These are phyloP conservation scores for Saccharum hybrid DNA, from an alignment of 202 grass and related monocot species.

Conservation along the genomic window DNA sequence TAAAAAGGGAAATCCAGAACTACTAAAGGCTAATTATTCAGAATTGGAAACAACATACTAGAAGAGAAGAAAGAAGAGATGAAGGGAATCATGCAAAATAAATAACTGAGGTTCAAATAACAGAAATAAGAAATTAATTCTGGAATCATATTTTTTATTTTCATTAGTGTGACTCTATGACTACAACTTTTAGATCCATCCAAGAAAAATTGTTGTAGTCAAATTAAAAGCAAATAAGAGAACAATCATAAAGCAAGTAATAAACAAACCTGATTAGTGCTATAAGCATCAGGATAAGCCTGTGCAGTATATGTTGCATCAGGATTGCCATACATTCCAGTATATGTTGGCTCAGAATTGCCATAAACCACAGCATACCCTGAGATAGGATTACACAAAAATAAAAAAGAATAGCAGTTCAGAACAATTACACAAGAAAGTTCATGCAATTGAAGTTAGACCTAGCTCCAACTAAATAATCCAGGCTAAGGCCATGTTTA, in stretches of 20 bases:
- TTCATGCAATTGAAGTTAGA: conserved; percentile 15
- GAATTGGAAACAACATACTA: neutral
- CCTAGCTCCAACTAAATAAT: conserved; percentile 2
- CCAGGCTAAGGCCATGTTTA: too few species aligned
- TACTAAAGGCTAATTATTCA: conserved; percentile 13
- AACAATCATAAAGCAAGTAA: conserved; percentile 30
- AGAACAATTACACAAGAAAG: conserved; percentile 23
- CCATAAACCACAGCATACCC: conserved; percentile 59
- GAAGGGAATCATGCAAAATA: conserved; percentile 19
- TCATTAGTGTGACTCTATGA: conserved; percentile 2
- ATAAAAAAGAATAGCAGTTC: neutral
- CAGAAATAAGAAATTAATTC: neutral
- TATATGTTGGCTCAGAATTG: conserved; percentile 54
- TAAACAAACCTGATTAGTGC: conserved; percentile 64
- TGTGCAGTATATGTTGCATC: conserved; percentile 50
- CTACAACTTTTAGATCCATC: conserved; percentile 25
- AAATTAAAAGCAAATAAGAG: conserved; percentile 33
- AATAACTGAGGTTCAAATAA: conserved; percentile 6
- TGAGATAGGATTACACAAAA: conserved; percentile 42
- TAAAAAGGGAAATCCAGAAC: neutral
- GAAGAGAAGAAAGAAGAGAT: conserved; percentile 7
- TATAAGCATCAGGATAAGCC: conserved; percentile 57
- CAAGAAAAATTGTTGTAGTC: neutral
- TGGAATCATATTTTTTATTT: neutral
- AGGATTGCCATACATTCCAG: conserved; percentile 53